Evolutionary conservation across 345 rosid species (phyloP).

Genomic region (Aegle marmelos): DNA sequence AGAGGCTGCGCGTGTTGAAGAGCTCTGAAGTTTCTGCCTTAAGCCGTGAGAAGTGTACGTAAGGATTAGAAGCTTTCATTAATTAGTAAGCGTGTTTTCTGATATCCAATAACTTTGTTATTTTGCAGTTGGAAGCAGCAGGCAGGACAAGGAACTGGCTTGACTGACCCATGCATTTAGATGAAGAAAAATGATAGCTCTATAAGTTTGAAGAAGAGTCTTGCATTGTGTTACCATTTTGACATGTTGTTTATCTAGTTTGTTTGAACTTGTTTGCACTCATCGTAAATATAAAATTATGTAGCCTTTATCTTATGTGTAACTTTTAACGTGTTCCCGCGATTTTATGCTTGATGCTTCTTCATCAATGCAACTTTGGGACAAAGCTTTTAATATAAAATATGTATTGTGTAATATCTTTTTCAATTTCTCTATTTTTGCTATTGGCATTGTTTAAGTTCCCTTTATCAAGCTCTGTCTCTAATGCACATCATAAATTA

Average conservation of each 20-base stretch:
- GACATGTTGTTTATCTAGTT: conserved; percentile 17
- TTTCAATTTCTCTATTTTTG: too few relatives aligned
- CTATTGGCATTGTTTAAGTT: neutral
- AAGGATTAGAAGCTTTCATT: too few relatives aligned
- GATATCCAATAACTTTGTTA: neutral
- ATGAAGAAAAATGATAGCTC: neutral
- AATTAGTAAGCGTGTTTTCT: neutral
- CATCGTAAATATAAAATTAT: conserved; percentile 20
- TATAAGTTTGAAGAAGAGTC: conserved; percentile 18
- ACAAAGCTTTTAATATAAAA: conserved; percentile 2
- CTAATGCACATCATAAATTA: too few relatives aligned
- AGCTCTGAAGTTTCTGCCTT: conserved; percentile 62
- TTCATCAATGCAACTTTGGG: conserved; percentile 4
- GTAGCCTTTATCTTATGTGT: conserved; percentile 3
- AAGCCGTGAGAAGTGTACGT: conserved; percentile 38
- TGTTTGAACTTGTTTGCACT: conserved; percentile 24
- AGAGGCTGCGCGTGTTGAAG: conserved; percentile 88
- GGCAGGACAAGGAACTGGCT: conserved; percentile 29
- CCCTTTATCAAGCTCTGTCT: too few relatives aligned
- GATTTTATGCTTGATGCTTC: neutral
- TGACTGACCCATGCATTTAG: conserved; percentile 5
- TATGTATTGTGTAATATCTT: neutral
- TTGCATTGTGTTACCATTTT: conserved; percentile 21
- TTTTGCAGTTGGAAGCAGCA: conserved; percentile 41
- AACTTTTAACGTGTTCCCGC: conserved; percentile 10